Base-by-base conservation (phyloP, 768 basidiomycete species). In the Pholiota molesta region DNA sequence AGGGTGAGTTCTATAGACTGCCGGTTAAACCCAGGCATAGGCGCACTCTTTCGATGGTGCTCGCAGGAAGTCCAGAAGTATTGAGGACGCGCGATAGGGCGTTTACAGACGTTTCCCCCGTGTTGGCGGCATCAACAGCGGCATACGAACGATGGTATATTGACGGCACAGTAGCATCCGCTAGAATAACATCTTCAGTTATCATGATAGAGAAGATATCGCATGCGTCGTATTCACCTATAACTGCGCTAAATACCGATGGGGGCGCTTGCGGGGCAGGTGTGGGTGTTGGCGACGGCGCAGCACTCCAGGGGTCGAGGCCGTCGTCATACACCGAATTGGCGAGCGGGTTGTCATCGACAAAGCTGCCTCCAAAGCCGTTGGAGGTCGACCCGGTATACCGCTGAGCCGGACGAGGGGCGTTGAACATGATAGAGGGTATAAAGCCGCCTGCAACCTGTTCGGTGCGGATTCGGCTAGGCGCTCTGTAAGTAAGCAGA, bases 61-160 rank as follows among this genome's bases (percentile, higher is more conserved):
- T 81, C 39, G 95, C 93, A 19, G 94, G 89, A 26, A 97, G 80
- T 29, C 81, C 80, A 0, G 94, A 92, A 1, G 93, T 92, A 31
- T 83, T 79, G 29, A 97, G 78, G 33, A 95, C 85, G 44, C 95
- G 84, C 52, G 93, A 92, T 42, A 97, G 78, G 0, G 92, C 83
- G 66, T 88, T 92, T 39, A 97, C 86, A 17, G 94, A 95, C 2
- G 87, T 86, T 69, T 94, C 91, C 51, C 92, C 94, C 13, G 85
- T 77, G 63, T 84, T 84, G 31, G 68, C 79, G n/a, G 85, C 81
- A 74, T 95, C 92, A 29, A 93, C 88, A 7, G 87, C 79, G 35
- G 84, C 80, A 68, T 91, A 92, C 11, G 94, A 86, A 51, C 81
- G 81, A 62, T 85, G 83, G 75, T 97, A 97, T 53, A 90, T 81